A percentile compares a stretch with the other conserved stretches of the same genome.
Conservation (phyloP, 164 flowering plant species). For the Vitis vinifera region ASM3070453v1 NC_081821.1:5536001-5536500, state of each 20-base stretch:
- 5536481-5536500: too few relatives aligned
- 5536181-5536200: neutral
- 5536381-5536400: neutral
- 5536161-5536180: neutral
- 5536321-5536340: neutral
- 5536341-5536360: neutral
- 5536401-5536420: conserved; percentile 2
- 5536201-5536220: neutral
- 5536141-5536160: too few relatives aligned
- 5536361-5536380: neutral
- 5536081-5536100: too few relatives aligned
- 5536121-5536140: too few relatives aligned
- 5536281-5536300: neutral
- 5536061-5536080: too few relatives aligned
- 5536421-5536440: neutral
- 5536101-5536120: too few relatives aligned
- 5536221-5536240: neutral
- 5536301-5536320: neutral
- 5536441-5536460: neutral
- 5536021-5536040: too few relatives aligned
- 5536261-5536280: neutral
- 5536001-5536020: too few relatives aligned
- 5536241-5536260: neutral
- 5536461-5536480: neutral
- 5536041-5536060: too few relatives aligned